Evolutionary conservation across 139 green algal species (phyloP).

Genomic region (Haematococcus lacustris): DNA sequence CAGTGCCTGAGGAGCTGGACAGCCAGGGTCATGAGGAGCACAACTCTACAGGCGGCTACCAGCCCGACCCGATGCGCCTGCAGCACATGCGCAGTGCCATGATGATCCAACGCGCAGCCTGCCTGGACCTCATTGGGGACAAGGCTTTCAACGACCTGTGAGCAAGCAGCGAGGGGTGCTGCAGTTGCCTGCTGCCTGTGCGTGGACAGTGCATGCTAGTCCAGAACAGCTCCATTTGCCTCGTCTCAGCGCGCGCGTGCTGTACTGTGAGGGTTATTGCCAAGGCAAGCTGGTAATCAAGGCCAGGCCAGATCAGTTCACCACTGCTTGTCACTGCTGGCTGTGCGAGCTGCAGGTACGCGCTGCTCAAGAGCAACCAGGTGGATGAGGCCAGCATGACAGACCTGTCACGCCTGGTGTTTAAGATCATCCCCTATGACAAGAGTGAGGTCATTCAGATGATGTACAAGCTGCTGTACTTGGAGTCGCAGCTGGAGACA

Average conservation of each 20-base stretch:
- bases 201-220: too few species aligned
- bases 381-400: constrained; percentile 44
- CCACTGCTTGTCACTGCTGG: too few species aligned
- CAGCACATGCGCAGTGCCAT: constrained; percentile 31
- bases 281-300: too few species aligned
- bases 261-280: too few species aligned
- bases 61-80: constrained; percentile 23
- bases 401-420: constrained; percentile 38
- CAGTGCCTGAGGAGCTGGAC: neutral
- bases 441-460: constrained; percentile 46
- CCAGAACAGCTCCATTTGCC: too few species aligned
- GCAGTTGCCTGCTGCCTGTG: neutral
- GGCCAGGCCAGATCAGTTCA: too few species aligned
- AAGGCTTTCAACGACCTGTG: constrained; percentile 41
- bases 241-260: too few species aligned
- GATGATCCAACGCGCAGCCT: constrained; percentile 37
- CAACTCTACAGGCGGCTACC: neutral
- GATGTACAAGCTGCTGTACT: constrained; percentile 47
- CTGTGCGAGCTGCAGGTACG: constrained; percentile 24
- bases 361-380: constrained; percentile 36
- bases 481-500: constrained; percentile 36
- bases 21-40: neutral
- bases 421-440: constrained; percentile 47
- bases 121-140: constrained; percentile 38
- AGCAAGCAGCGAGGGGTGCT: constrained; percentile 4